Conservation (phyloP, 176 grass and related monocot genomes). For the Oropetium thomaeum region DNA sequence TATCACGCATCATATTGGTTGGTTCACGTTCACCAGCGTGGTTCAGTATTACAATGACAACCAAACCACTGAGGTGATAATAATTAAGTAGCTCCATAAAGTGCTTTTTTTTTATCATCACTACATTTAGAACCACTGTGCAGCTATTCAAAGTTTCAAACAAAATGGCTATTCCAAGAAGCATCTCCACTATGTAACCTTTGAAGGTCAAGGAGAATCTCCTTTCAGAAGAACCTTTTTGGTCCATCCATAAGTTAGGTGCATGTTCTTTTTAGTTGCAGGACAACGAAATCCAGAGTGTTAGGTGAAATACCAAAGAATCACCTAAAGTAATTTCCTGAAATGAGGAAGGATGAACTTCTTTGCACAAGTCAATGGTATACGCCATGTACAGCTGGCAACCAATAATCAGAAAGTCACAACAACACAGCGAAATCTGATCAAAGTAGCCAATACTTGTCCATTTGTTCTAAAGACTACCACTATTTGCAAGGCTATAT, state of each 20-base stretch:
- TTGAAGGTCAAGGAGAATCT: conserved; percentile 16
- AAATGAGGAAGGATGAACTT: background rate
- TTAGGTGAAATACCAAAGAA: conserved; percentile 23
- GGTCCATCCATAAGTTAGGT: background rate
- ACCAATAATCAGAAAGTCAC: background rate
- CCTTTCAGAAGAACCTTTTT: conserved; percentile 21
- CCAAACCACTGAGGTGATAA: background rate
- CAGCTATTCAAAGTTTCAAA: background rate
- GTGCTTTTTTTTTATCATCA: background rate
- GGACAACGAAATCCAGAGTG: background rate
- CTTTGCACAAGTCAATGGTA: conserved; percentile 2
- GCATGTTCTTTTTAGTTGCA: background rate
- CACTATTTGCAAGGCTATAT: background rate
- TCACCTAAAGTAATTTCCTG: conserved; percentile 4
- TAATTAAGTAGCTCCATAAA: background rate
- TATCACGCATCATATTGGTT: background rate
- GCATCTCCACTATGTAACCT: background rate
- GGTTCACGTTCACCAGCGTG: background rate
- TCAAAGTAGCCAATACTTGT: background rate
- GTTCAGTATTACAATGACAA: background rate
- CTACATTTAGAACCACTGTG: background rate
- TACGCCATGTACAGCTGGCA: background rate
- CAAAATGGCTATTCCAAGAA: background rate
- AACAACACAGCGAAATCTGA: background rate
- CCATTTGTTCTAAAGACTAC: background rate